These are phyloP conservation scores for Colletotrichum incanum DNA, from an alignment of 2,329 filamentous ascomycete species.

Conservation along the genomic window DNA sequence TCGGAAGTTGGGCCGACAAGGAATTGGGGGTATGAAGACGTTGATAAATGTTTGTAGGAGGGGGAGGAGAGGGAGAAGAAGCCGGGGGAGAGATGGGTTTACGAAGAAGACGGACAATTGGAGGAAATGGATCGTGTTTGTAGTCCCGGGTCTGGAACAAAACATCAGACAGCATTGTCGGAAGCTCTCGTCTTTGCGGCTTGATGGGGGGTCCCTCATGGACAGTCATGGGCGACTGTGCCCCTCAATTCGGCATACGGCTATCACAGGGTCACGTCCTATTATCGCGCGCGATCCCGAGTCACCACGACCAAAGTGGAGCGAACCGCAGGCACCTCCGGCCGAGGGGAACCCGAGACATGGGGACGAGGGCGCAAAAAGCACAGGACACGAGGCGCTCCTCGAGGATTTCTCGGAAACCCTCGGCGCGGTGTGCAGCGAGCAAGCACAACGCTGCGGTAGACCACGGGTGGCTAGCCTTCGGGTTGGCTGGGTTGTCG, in stretches of 20 bases:
- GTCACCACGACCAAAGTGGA: conserved; percentile 38
- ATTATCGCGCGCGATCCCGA: conserved; percentile 37
- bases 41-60: conserved; percentile 29
- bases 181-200: conserved; percentile 28
- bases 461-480: conserved; percentile 9
- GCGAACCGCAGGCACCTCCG: conserved; percentile 43
- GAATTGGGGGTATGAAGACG: background rate
- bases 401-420: conserved; percentile 46
- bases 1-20: conserved; percentile 17
- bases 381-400: conserved; percentile 12
- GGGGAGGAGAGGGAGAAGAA: conserved; percentile 27
- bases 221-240: conserved; percentile 17
- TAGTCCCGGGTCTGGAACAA: conserved; percentile 35
- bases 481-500: background rate
- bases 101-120: conserved; percentile 39
- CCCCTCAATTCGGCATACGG: conserved; percentile 43
- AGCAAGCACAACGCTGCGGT: conserved; percentile 10
- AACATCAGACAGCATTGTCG: conserved; percentile 33
- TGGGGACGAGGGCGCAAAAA: conserved; percentile 24
- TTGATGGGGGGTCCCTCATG: conserved; percentile 11
- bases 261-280: conserved; percentile 39
- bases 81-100: conserved; percentile 16
- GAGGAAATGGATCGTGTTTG: conserved; percentile 28
- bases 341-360: conserved; percentile 49
- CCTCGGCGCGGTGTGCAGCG: conserved; percentile 40